phyloP scores from a whole-genome alignment of 306 rosid species.

The Gastrolobium villosum region DNA sequence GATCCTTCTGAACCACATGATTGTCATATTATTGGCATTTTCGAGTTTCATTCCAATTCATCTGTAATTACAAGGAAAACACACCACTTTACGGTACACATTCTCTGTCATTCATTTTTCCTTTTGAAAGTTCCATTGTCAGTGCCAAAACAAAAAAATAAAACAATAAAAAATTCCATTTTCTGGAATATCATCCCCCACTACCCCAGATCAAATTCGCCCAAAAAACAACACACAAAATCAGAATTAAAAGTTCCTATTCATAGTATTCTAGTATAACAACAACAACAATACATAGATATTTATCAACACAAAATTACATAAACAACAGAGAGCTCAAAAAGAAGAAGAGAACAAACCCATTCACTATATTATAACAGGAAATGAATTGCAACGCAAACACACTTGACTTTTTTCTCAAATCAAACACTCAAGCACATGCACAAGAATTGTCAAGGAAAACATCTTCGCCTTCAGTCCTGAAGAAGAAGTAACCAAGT shows the following conservation, averaged over 20 bases:
- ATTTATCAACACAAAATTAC: neutral
- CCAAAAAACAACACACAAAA: neutral
- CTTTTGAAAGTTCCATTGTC: neutral
- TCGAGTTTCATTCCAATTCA: slow-evolving; percentile 1
- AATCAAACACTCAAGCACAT: slow-evolving; percentile 57
- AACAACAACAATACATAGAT: neutral
- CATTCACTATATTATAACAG: neutral
- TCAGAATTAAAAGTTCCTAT: neutral
- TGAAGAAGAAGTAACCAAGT: slow-evolving; percentile 68
- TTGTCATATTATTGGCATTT: neutral
- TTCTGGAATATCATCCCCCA: neutral
- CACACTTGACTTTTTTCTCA: neutral
- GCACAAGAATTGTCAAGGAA: slow-evolving; percentile 77
- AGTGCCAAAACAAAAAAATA: neutral
- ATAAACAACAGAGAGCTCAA: neutral
- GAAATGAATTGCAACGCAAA: neutral
- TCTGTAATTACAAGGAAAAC: neutral
- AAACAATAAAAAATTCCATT: neutral
- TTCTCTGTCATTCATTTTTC: neutral
- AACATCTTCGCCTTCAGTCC: slow-evolving; percentile 60
- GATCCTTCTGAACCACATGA: neutral
- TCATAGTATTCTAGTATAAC: neutral
- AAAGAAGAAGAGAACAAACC: neutral
- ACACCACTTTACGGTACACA: neutral
- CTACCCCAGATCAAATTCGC: no score